Evolutionary conservation across 352 stramenopile genomes (phyloP).

Genomic region (Thraustochytrium sp.): DNA sequence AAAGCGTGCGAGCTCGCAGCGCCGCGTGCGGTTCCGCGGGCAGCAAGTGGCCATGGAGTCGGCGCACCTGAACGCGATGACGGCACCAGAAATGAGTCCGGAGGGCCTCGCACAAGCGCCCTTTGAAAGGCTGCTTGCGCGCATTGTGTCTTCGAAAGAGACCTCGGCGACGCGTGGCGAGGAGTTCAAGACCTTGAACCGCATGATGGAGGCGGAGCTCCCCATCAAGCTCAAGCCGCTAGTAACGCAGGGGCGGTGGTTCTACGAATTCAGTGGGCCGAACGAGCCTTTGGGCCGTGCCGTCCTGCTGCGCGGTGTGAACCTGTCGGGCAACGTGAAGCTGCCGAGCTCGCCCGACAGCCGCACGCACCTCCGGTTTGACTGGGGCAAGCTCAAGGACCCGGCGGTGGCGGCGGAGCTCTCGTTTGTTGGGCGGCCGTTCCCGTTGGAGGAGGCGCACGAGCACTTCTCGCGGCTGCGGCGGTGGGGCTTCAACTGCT

Average conservation of each 20-base stretch:
- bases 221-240: not conserved
- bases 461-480: conserved; percentile 67
- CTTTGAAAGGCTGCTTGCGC: not conserved
- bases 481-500: conserved; percentile 71
- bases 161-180: not conserved
- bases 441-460: conserved; percentile 69
- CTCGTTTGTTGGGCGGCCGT: conserved; percentile 72
- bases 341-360: conserved; percentile 59
- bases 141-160: not conserved
- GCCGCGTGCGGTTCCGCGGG: not conserved
- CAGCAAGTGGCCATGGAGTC: not conserved
- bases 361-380: not conserved
- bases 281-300: conserved; percentile 59
- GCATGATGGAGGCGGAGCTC: not conserved
- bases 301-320: conserved; percentile 71
- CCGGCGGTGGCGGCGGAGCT: conserved; percentile 59
- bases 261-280: conserved; percentile 11
- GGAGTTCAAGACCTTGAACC: not conserved
- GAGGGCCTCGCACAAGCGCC: not conserved
- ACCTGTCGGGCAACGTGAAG: conserved; percentile 78
- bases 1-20: not conserved
- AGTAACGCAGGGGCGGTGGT: conserved; percentile 26
- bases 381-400: conserved; percentile 55
- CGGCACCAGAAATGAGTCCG: not conserved
- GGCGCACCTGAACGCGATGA: not conserved